Conservation (phyloP, 305 asterid genomes). For the Fraxinus angustifolia region DNA sequence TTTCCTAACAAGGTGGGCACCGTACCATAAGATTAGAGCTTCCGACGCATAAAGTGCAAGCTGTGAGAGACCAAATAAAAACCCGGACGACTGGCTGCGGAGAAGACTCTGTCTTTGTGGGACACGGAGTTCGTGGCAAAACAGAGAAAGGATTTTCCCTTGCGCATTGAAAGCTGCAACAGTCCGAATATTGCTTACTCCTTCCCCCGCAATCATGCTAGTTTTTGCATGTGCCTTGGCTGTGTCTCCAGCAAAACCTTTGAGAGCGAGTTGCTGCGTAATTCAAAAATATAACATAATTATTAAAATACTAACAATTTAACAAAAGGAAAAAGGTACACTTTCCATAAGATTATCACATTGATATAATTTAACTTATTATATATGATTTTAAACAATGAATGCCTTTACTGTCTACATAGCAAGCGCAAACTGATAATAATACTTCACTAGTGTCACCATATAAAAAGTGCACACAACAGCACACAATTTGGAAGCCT, state of each 20-base stretch:
- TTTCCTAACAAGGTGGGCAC: conserved; percentile 70
- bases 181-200: conserved; percentile 94
- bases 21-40: conserved; percentile 91
- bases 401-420: too few relatives aligned
- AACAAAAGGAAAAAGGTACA: not conserved
- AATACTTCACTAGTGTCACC: too few relatives aligned
- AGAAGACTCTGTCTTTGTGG: conserved; percentile 69
- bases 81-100: conserved; percentile 73
- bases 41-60: conserved; percentile 91
- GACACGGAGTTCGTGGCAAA: conserved; percentile 62
- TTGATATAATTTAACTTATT: not conserved
- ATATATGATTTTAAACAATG: not conserved
- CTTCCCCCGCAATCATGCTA: conserved; percentile 98
- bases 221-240: conserved; percentile 96
- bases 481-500: too few relatives aligned
- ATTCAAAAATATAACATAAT: conserved; percentile 7
- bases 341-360: not conserved
- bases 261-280: conserved; percentile 83
- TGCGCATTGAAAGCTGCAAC: conserved; percentile 96
- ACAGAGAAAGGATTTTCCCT: conserved; percentile 64
- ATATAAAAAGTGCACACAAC: too few relatives aligned
- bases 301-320: not conserved
- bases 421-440: too few relatives aligned
- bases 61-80: conserved; percentile 85
- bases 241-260: conserved; percentile 97